A percentile compares a stretch with the other conserved stretches of the same genome.
phyloP scores from a whole-genome alignment of 208 protist genomes.

The Blastocrithidia nonstop region DNA sequence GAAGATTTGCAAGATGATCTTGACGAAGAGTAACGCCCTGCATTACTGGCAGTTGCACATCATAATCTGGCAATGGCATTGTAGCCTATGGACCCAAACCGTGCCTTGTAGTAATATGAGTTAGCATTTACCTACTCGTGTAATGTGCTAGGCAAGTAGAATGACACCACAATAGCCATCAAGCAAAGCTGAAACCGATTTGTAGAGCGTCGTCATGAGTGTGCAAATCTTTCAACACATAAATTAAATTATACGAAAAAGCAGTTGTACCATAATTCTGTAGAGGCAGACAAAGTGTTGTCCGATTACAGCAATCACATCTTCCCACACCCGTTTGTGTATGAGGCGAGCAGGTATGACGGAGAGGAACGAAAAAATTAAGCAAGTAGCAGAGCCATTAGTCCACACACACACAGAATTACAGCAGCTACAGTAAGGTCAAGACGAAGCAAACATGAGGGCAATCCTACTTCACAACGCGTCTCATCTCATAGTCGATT shows the following conservation, averaged over 20 bases:
- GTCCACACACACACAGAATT: too few species aligned
- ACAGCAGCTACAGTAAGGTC: too few species aligned
- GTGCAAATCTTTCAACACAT: conserved; percentile 7
- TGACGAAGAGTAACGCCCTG: conserved; percentile 22
- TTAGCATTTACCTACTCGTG: conserved; percentile 32
- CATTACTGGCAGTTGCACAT: conserved; percentile 71
- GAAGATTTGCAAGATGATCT: neutral
- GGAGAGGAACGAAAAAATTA: too few species aligned
- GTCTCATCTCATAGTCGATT: too few species aligned
- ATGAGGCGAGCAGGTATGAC: too few species aligned
- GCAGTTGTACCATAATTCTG: neutral
- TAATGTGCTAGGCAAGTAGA: conserved; percentile 21
- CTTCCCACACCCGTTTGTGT: too few species aligned
- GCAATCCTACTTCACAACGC: too few species aligned
- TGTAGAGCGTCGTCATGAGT: too few species aligned
- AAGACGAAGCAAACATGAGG: too few species aligned
- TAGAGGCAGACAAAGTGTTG: too few species aligned
- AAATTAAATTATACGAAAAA: neutral
- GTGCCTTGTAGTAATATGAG: conserved; percentile 62
- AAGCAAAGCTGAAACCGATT: conserved; percentile 61
- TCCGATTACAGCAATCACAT: too few species aligned
- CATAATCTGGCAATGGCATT: conserved; percentile 87
- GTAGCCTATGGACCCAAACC: conserved; percentile 41
- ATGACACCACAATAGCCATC: conserved; percentile 43
- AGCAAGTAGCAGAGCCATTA: too few species aligned